Conservation (phyloP, 441 rosid genomes). For the Populus tomentosa region DNA sequence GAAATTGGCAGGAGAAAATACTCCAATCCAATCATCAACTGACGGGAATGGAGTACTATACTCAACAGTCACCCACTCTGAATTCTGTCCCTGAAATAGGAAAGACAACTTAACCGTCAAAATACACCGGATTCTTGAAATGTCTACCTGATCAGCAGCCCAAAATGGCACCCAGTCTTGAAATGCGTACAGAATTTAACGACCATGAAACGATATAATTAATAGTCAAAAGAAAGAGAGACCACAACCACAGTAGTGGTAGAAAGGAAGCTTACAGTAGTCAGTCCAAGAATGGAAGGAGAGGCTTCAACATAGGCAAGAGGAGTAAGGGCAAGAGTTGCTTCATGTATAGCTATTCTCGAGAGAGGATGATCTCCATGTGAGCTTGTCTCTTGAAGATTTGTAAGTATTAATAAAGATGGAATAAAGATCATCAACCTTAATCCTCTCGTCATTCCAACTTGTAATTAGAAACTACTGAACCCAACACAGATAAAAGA, state of each 20-base stretch:
- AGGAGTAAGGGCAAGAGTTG: constrained; percentile 34
- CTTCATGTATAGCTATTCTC: constrained; percentile 45
- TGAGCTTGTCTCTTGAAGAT: constrained; percentile 34
- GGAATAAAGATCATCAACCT: constrained; percentile 22
- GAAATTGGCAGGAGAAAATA: constrained; percentile 85
- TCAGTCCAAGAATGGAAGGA: constrained; percentile 57
- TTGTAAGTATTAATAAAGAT: constrained; percentile 35
- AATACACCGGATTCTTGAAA: constrained; percentile 9
- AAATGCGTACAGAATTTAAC: neutral
- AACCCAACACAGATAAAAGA: neutral
- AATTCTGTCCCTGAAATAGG: constrained; percentile 51
- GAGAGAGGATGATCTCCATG: constrained; percentile 69
- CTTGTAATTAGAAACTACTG: constrained; percentile 8
- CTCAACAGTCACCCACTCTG: constrained; percentile 53
- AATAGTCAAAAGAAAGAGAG: constrained; percentile 13
- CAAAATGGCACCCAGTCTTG: neutral
- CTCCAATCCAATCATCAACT: constrained; percentile 86
- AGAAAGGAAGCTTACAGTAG: constrained; percentile 35
- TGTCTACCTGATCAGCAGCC: constrained; percentile 12
- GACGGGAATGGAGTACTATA: constrained; percentile 52
- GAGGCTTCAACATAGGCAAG: constrained; percentile 56
- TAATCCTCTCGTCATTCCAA: constrained; percentile 23
- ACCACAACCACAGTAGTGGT: constrained; percentile 29
- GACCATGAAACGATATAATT: neutral
- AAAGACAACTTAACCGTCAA: neutral